Evolutionary conservation across 768 basidiomycete genomes (phyloP).

Genomic region (Austroboletus eburneus): DNA sequence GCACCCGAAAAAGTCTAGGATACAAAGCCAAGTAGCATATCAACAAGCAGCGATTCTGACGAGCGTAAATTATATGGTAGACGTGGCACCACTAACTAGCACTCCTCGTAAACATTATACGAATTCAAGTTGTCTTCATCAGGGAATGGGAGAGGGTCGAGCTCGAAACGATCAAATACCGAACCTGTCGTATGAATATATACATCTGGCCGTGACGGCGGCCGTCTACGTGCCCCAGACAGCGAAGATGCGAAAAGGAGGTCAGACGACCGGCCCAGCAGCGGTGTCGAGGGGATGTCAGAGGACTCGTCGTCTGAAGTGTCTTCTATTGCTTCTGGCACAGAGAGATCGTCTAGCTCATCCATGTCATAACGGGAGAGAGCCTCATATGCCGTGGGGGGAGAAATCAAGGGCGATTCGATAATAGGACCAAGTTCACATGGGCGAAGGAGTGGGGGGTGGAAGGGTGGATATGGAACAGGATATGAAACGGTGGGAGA

Average conservation of each 20-base stretch:
- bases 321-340: slow-evolving; percentile 82
- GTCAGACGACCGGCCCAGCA: slow-evolving; percentile 54
- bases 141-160: slow-evolving; percentile 70
- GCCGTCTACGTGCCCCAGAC: slow-evolving; percentile 46
- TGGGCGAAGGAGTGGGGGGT: slow-evolving; percentile 51
- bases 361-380: slow-evolving; percentile 61
- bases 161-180: slow-evolving; percentile 61
- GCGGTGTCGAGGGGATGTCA: slow-evolving; percentile 62
- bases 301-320: slow-evolving; percentile 85
- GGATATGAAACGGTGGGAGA: slow-evolving; percentile 53
- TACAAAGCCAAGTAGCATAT: slow-evolving; percentile 31
- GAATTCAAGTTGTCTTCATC: slow-evolving; percentile 43
- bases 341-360: slow-evolving; percentile 63
- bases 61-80: slow-evolving; percentile 26
- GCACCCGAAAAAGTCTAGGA: slow-evolving; percentile 11
- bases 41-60: slow-evolving; percentile 20
- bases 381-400: slow-evolving; percentile 41
- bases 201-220: slow-evolving; percentile 51
- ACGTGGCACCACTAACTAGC: slow-evolving; percentile 55
- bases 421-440: slow-evolving; percentile 44
- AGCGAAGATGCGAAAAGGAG: slow-evolving; percentile 49
- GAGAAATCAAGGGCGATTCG: slow-evolving; percentile 42
- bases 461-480: slow-evolving; percentile 63
- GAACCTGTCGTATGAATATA: slow-evolving; percentile 57
- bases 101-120: slow-evolving; percentile 59